These are phyloP conservation scores for Myxozyma mucilagina DNA, from an alignment of 805 yeast genomes.

Conservation along the genomic window DNA sequence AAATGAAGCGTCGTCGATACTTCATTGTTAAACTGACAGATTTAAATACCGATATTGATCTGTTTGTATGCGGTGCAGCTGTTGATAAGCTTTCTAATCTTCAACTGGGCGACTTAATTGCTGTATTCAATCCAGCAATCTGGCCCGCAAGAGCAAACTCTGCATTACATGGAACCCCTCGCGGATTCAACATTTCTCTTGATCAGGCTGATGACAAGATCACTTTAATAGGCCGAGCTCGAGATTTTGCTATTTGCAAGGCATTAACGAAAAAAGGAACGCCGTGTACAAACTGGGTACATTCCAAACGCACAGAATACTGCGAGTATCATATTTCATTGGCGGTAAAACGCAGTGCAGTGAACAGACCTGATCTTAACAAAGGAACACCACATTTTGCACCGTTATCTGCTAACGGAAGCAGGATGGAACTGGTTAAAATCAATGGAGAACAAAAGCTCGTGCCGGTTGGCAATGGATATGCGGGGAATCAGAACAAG, in stretches of 20 bases:
- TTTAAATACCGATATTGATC: slow-evolving; percentile 58
- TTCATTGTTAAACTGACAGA: slow-evolving; percentile 66
- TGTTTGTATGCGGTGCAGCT: slow-evolving; percentile 66
- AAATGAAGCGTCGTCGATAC: slow-evolving; percentile 39
- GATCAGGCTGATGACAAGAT: slow-evolving; percentile 51
- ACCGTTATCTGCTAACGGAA: neutral
- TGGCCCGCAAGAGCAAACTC: slow-evolving; percentile 35
- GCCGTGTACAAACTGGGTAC: slow-evolving; percentile 62
- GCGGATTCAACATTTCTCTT: slow-evolving; percentile 57
- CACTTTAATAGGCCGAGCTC: slow-evolving; percentile 71
- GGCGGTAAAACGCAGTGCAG: slow-evolving; percentile 51
- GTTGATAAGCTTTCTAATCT: slow-evolving; percentile 73
- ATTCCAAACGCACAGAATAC: slow-evolving; percentile 51
- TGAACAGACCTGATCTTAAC: slow-evolving; percentile 76
- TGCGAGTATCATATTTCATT: slow-evolving; percentile 75
- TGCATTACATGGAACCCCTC: slow-evolving; percentile 39
- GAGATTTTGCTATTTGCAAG: slow-evolving; percentile 69
- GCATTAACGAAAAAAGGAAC: slow-evolving; percentile 51
- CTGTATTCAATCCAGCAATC: slow-evolving; percentile 71
- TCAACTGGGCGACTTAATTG: slow-evolving; percentile 70
- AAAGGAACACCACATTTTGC: slow-evolving; percentile 19
- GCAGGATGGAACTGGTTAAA: neutral
- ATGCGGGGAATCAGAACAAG: neutral
- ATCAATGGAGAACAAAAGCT: neutral
- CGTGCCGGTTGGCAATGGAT: neutral